Evolutionary conservation across 164 flowering plant genomes (phyloP), one percentile per base, ranked within the genome.

Genomic region (Vitis vinifera): DNA sequence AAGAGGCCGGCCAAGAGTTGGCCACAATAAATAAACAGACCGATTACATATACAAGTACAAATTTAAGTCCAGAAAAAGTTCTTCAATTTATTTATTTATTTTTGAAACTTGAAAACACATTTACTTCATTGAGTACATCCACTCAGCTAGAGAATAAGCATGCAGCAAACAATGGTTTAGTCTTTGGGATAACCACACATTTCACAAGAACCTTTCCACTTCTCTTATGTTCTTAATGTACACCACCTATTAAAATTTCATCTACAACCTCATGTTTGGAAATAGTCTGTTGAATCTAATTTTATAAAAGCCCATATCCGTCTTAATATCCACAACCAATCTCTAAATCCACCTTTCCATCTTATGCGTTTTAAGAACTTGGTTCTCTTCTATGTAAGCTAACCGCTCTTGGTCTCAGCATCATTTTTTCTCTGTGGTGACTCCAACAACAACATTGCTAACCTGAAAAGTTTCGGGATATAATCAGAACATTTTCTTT

Each of bases 401-500:
- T 15, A 59, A 53, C 31, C 27, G 44, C 49, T 44, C 17, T 10
- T 62, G 52, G 47, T 55, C 12, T 80, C 67, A 74, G 62, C 51
- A 8, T 85, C 70, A 85, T 75, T 87, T 90, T 62, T 87, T 90
- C 8, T 78, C 90, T 30, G 89, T 85, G 3, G 98, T 90, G 49
- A 93, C 92, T n/a, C 98, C 98, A 51, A 93, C 97, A n/a, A 91
- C 97, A 44, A 93, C 95, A 78, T 91, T 93, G 88, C 89, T 88
- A 71, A 93, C 98, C 98, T 93, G 79, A 57, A 72, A 59, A 50
- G 75, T 67, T 53, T 52, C 65, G 4, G 51, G 11, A 10, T 51
- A 44, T 58, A 10, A 61, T 59, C 31, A 55, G 29, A n/a, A 62
- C 11, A 16, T 14, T 51, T 9, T 15, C 59, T 50, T 30, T 13